Percentiles rank a stretch among this genome's conserved stretches.
Evolutionary conservation across 805 yeast species (phyloP).

Genomic region (Candida caryicola): DNA sequence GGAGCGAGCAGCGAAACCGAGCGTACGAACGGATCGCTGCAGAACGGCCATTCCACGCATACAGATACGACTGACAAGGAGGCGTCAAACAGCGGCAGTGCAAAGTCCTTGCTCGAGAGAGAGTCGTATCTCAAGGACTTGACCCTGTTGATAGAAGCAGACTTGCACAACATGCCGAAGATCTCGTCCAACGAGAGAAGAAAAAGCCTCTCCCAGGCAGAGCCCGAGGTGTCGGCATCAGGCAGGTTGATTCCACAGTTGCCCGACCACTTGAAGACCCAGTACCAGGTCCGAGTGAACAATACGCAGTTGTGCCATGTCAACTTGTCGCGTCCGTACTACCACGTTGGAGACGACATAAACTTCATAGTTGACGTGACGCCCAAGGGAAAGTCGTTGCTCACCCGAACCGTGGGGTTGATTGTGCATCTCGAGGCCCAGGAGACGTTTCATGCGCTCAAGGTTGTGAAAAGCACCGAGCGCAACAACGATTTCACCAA

Average conservation of each 20-base stretch:
- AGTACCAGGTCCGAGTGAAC: conserved; percentile 37
- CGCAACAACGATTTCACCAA: conserved; percentile 17
- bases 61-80: conserved; percentile 22
- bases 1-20: conserved; percentile 6
- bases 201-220: conserved; percentile 21
- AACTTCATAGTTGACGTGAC: conserved; percentile 30
- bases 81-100: conserved; percentile 27
- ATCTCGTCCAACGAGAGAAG: conserved; percentile 31
- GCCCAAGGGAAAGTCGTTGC: conserved; percentile 12
- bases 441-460: conserved; percentile 29
- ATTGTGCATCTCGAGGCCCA: conserved; percentile 39
- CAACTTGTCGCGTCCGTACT: conserved; percentile 31
- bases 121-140: conserved; percentile 30
- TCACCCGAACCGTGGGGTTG: conserved; percentile 31
- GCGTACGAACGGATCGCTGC: conserved; percentile 25
- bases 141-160: conserved; percentile 29
- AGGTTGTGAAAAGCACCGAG: conserved; percentile 5
- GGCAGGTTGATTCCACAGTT: conserved; percentile 20
- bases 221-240: conserved; percentile 10
- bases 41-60: conserved; percentile 23
- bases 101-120: conserved; percentile 27
- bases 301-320: conserved; percentile 30
- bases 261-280: conserved; percentile 29
- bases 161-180: conserved; percentile 32
- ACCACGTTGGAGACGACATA: conserved; percentile 39